These are phyloP conservation scores for Pisolithus orientalis DNA, from an alignment of 768 basidiomycete species.

Conservation along the genomic window DNA sequence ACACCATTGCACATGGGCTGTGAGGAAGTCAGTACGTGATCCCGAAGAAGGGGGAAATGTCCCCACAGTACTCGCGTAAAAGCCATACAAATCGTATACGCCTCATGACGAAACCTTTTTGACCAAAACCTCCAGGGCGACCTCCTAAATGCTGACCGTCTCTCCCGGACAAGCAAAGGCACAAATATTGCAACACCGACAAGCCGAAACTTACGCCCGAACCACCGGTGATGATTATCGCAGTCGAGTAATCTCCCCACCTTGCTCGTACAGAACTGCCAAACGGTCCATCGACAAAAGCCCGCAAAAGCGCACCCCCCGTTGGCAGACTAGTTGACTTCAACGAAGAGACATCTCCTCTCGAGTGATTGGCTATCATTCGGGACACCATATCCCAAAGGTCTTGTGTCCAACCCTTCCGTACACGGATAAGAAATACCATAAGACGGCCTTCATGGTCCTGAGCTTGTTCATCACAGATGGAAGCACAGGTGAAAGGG, in stretches of 20 bases:
- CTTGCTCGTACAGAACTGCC: constrained; percentile 54
- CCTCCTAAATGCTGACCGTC: constrained; percentile 46
- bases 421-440: constrained; percentile 62
- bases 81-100: constrained; percentile 76
- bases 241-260: constrained; percentile 56
- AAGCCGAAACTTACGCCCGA: constrained; percentile 71
- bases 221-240: constrained; percentile 63
- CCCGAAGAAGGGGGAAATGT: not conserved
- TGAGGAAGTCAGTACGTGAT: not conserved
- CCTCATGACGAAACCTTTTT: constrained; percentile 34
- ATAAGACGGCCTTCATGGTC: constrained; percentile 48
- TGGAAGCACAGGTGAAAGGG: constrained; percentile 66
- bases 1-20: constrained; percentile 75
- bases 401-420: constrained; percentile 61
- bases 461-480: constrained; percentile 43
- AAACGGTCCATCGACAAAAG: constrained; percentile 62
- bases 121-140: constrained; percentile 37
- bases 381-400: constrained; percentile 52
- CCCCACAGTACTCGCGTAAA: constrained; percentile 67
- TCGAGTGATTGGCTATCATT: constrained; percentile 30
- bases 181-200: constrained; percentile 59
- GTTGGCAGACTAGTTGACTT: constrained; percentile 24
- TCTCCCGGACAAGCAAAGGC: constrained; percentile 49
- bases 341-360: constrained; percentile 14
- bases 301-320: constrained; percentile 47